A percentile compares a stretch with the other conserved stretches of the same genome.
Evolutionary conservation across 257 asterid genomes (phyloP).

Genomic region (Agastache rugosa): DNA sequence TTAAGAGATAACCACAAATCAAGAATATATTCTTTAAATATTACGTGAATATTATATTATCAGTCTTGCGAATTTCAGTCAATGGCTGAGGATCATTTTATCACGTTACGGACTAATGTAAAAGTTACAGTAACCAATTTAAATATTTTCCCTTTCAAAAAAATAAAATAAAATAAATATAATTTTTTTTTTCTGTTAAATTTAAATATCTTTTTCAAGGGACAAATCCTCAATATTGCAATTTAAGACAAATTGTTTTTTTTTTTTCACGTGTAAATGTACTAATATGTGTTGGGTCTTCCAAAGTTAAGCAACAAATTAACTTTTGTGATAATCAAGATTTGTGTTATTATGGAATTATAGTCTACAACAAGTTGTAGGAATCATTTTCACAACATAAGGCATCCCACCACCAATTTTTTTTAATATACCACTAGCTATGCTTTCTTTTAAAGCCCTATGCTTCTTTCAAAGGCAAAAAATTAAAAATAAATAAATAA

Average conservation of each 20-base stretch:
- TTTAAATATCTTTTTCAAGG: background rate
- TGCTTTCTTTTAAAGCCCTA: no score
- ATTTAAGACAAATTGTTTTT: background rate
- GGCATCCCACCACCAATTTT: constrained; percentile 27
- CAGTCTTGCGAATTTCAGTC: background rate
- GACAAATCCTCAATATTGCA: background rate
- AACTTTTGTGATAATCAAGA: constrained; percentile 27
- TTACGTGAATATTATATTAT: background rate
- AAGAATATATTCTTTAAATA: constrained; percentile 6
- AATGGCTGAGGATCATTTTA: background rate
- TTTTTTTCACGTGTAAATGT: background rate
- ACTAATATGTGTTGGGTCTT: constrained; percentile 6
- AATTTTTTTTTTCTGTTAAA: no score
- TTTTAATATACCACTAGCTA: background rate
- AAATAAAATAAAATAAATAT: no score
- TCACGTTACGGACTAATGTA: background rate
- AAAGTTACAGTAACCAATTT: background rate
- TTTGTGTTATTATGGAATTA: constrained; percentile 8
- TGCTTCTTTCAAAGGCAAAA: constrained; percentile 3
- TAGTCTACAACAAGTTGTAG: constrained; percentile 19
- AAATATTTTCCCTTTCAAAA: no score
- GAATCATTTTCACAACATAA: constrained; percentile 36
- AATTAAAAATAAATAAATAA: background rate
- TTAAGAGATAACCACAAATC: background rate
- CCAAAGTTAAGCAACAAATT: background rate